Evolutionary conservation across 2,329 filamentous ascomycete genomes (phyloP), one percentile per base, ranked within the genome.

Genomic region (Sordariomycetes sp.): DNA sequence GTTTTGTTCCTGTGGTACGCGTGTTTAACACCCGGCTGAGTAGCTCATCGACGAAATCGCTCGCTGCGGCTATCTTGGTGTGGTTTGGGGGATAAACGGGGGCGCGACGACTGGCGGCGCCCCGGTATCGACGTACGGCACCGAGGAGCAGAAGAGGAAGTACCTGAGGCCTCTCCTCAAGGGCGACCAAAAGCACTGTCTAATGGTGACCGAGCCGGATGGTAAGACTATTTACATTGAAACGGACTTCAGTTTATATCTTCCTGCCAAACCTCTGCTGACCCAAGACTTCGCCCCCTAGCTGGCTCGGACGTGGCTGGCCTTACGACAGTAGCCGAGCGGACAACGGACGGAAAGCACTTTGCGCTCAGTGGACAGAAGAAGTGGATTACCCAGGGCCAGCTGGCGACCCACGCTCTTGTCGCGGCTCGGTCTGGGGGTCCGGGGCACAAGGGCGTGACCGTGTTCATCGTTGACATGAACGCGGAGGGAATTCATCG

Each of bases 161-260:
- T 78, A 95, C 53, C 81, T 85, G 37, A 77, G 83, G 34, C 88
- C 94, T 65, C 85, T 90, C 53, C 79, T 95, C 63, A 82, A 79
- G 51, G 90, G 89, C 60, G 83, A 85, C 78, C 94, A 94, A 82
- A 92, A 91, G 78, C 90, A 94, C 68, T 93, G 87, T 67, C 77
- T 96, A 3, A 90, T 89, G 57, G 90, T 95, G 66, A 94, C 90
- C 1, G 90, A 96, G 72, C 90, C 90, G 0, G 28, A 55, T 55
- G 53, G 53, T 55, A 8, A 35, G 53, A 20, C 28, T 10, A 28
- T 32, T 28, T 53, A 10, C n/a, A 14, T 11, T 40, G 3, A 4
- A 5, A 11, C 3, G 12, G 37, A 7, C 3, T 11, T 16, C 37
- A 14, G 37, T 11, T 11, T 40, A 14, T 40, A 11, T 4, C 18